A percentile compares a stretch with the other conserved stretches of the same genome.
These are phyloP conservation scores for Aristolochia contorta DNA, from an alignment of 164 flowering plant species.

Conservation along the genomic window DNA sequence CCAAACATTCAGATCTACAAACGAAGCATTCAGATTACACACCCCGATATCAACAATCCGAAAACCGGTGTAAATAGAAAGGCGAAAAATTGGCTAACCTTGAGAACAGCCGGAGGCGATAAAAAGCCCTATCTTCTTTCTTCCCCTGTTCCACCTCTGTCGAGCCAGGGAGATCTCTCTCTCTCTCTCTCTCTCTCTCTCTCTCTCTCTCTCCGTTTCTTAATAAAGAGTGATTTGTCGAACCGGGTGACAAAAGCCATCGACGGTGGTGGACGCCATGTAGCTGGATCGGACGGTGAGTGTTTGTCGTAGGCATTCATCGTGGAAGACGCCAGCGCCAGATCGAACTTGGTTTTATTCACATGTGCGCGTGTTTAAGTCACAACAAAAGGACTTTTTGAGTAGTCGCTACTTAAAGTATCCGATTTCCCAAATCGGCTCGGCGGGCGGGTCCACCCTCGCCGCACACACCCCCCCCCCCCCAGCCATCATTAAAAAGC, in stretches of 20 bases:
- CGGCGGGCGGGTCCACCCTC: too few relatives aligned
- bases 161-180: too few relatives aligned
- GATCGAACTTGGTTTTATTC: not conserved
- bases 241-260: not conserved
- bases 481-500: too few relatives aligned
- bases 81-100: not conserved
- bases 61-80: not conserved
- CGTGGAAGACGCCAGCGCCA: constrained; percentile 5
- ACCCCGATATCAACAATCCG: not conserved
- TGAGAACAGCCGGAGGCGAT: too few relatives aligned
- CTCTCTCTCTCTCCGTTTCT: too few relatives aligned
- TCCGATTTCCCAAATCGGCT: too few relatives aligned
- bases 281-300: not conserved
- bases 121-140: too few relatives aligned
- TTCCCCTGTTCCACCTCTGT: too few relatives aligned
- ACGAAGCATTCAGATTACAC: not conserved
- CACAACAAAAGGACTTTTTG: not conserved
- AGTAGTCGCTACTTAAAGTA: too few relatives aligned
- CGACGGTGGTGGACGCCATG: not conserved
- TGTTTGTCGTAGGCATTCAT: not conserved
- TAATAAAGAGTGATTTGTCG: too few relatives aligned
- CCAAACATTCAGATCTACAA: not conserved
- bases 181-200: too few relatives aligned
- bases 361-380: not conserved
- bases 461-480: too few relatives aligned